Evolutionary conservation across 2,329 filamentous ascomycete species (phyloP).

Genomic region (Verticillium klebahnii): DNA sequence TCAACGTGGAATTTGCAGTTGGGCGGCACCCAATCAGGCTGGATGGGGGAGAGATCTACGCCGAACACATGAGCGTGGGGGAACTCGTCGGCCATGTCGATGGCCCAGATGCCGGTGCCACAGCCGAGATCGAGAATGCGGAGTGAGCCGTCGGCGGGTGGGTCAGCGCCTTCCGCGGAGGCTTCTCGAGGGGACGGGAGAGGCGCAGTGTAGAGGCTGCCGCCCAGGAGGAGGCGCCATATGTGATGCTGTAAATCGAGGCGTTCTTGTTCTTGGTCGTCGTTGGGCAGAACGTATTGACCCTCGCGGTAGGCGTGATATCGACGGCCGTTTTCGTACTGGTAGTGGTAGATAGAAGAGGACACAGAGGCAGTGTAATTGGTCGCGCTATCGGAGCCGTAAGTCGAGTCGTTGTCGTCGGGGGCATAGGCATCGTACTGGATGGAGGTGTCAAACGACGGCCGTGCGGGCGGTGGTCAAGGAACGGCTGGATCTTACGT

Average conservation of each 20-base stretch:
- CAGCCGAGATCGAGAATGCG: constrained; percentile 53
- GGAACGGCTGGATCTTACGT: constrained; percentile 10
- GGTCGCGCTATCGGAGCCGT: constrained; percentile 25
- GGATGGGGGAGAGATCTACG: constrained; percentile 10
- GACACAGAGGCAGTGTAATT: constrained; percentile 29
- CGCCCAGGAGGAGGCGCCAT: constrained; percentile 3
- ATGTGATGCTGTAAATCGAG: constrained; percentile 12
- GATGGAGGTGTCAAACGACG: neutral
- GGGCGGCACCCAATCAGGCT: constrained; percentile 39
- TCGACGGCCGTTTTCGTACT: constrained; percentile 41
- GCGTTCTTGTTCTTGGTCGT: constrained; percentile 15
- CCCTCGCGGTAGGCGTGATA: constrained; percentile 45
- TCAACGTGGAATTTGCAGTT: constrained; percentile 64
- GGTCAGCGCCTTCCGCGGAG: neutral
- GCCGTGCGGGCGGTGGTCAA: neutral
- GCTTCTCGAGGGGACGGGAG: neutral
- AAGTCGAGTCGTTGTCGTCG: constrained; percentile 25
- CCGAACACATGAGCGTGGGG: constrained; percentile 5
- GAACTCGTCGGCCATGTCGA: constrained; percentile 11
- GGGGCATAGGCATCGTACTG: constrained; percentile 4
- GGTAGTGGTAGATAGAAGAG: constrained; percentile 36
- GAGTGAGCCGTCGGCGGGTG: neutral
- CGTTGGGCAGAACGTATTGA: constrained; percentile 25
- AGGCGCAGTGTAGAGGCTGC: neutral
- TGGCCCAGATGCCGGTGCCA: constrained; percentile 57